Conservation (phyloP, 306 rosid species). For the Sicyos edulis region DNA sequence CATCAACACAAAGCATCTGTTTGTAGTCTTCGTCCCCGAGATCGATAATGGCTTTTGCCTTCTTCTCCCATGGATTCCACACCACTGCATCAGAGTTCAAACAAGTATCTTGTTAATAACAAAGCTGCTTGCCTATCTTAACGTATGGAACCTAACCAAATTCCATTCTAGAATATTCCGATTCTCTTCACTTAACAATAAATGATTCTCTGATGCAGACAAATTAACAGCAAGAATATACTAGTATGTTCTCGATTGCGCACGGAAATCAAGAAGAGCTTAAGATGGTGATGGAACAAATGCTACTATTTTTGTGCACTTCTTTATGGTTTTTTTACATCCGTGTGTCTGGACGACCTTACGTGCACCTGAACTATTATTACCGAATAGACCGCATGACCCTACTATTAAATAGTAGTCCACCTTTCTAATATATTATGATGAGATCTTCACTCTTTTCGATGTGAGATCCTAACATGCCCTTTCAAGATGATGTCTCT, state of each 20-base stretch:
- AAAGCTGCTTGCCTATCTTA: background rate
- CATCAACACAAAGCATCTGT: constrained; percentile 78
- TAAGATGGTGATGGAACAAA: background rate
- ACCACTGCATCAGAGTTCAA: constrained; percentile 45
- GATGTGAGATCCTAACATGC: too few species aligned
- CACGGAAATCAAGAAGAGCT: background rate
- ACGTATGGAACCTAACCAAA: background rate
- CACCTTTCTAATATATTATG: too few species aligned
- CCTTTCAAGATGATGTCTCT: too few species aligned
- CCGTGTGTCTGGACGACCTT: too few species aligned
- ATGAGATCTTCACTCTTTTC: too few species aligned
- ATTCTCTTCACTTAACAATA: background rate
- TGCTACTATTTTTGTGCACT: background rate
- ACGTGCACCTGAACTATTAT: too few species aligned
- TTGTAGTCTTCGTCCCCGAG: constrained; percentile 87
- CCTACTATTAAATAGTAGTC: too few species aligned
- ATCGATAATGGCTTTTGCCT: constrained; percentile 51
- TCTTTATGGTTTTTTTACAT: too few species aligned
- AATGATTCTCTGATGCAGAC: background rate
- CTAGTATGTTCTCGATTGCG: background rate
- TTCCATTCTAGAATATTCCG: background rate
- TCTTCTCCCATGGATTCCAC: constrained; percentile 95
- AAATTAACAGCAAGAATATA: background rate
- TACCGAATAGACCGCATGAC: too few species aligned
- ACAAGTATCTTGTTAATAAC: background rate